Evolutionary conservation across 2,329 filamentous ascomycete species (phyloP), one percentile per base, ranked within the genome.

Genomic region (Thermothelomyces thermophilus): DNA sequence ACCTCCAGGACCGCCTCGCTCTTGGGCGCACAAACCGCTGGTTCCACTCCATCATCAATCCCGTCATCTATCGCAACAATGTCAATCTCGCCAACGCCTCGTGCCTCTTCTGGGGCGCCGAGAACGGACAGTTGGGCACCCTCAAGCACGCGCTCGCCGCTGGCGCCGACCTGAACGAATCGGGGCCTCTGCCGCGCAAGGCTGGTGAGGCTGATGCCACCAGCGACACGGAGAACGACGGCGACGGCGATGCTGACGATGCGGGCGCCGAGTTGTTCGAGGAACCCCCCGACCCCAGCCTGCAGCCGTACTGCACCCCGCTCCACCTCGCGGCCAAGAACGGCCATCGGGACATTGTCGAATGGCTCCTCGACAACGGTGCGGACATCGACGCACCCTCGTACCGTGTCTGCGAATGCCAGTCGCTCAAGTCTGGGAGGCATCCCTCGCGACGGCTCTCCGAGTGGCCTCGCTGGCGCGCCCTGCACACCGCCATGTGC

Each of bases 341-440:
- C 19, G 58, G 57, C 36, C 58, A 58, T 35, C 53, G 49, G 8
- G 57, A 61, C 3, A 51, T 53, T 19, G 58, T 58, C 16, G 48
- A 53, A 11, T 59, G 57, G 56, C 46, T 61, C 24, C 44, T 61
- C 13, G 67, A 67, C 37, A 70, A 74, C 28, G 72, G 71, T 7
- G 76, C 75, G 6, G 68, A 78, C 55, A 71, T 76, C 14, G 76
- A 79, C 52, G 61, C 73, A 17, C 48, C 48, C 1, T 57, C 54
- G 5, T 55, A 50, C 39, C 45, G 48, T 4, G 50, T 57, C 13
- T 58, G 58, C 54, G 56, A 56, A 1, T 59, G 53, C 44, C 56
- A 56, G 43, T 51, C 55, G 13, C 45, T 56, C 31, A 59, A 58
- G 35, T 41, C 43, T 7, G 50, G 48, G 2, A 22, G 54, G 7